phyloP scores from a whole-genome alignment of 2,329 filamentous ascomycete genomes.

The Aspergillus transmontanensis region DNA sequence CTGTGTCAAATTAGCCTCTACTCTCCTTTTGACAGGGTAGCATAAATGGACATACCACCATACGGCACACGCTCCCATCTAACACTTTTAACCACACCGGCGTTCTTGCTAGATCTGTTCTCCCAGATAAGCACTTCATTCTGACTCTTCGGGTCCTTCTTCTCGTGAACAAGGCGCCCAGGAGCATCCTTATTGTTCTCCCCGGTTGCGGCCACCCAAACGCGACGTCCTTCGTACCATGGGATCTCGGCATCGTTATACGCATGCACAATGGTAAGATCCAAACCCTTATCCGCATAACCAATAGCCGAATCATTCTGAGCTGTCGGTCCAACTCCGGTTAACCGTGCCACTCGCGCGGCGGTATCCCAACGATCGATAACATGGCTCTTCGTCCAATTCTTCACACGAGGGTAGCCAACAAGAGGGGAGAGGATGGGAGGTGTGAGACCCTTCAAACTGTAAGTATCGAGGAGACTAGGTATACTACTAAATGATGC shows the following conservation, averaged over 20 bases:
- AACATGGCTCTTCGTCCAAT: slow-evolving; percentile 63
- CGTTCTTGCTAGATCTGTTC: slow-evolving; percentile 21
- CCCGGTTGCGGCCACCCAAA: slow-evolving; percentile 43
- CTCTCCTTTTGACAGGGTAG: background rate
- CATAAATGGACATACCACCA: slow-evolving; percentile 40
- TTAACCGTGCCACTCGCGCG: slow-evolving; percentile 58
- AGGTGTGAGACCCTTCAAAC: slow-evolving; percentile 75
- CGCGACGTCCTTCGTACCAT: slow-evolving; percentile 53
- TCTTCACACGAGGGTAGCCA: slow-evolving; percentile 65
- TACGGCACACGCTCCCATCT: slow-evolving; percentile 48
- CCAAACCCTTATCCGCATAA: slow-evolving; percentile 56
- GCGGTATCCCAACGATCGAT: slow-evolving; percentile 82
- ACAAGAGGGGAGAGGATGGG: slow-evolving; percentile 72
- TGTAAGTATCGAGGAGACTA: slow-evolving; percentile 74
- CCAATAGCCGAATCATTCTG: slow-evolving; percentile 53
- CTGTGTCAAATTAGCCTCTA: slow-evolving; percentile 23
- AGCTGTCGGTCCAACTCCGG: slow-evolving; percentile 31
- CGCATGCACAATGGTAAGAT: slow-evolving; percentile 76
- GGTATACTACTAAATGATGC: slow-evolving; percentile 77
- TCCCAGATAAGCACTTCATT: slow-evolving; percentile 44
- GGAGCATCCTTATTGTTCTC: slow-evolving; percentile 25
- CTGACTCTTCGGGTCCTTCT: slow-evolving; percentile 30
- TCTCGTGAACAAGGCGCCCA: slow-evolving; percentile 33
- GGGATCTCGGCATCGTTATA: slow-evolving; percentile 81
- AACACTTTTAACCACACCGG: slow-evolving; percentile 38